Evolutionary conservation across 805 yeast species (phyloP).

Genomic region (Hemisphaericaspora nanyangensis): DNA sequence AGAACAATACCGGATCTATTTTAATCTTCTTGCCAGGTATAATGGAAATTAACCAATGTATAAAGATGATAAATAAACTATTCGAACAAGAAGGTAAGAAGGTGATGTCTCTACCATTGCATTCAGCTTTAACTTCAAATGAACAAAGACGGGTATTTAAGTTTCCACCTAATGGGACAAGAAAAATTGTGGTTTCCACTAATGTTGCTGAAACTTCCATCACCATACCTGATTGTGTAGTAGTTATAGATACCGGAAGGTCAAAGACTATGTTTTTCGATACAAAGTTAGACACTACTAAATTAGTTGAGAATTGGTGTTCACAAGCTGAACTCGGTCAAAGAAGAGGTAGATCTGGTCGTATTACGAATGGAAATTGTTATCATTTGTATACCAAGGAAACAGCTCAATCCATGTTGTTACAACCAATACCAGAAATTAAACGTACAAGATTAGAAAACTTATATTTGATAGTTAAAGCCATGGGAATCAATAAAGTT

Average conservation of each 20-base stretch:
- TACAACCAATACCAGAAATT: constrained; percentile 86
- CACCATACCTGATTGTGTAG: constrained; percentile 93
- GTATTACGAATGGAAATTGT: constrained; percentile 80
- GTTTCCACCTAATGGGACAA: constrained; percentile 44
- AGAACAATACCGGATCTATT: constrained; percentile 61
- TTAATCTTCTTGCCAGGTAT: constrained; percentile 88
- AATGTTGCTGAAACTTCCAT: constrained; percentile 97
- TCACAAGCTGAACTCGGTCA: constrained; percentile 88
- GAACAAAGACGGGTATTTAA: constrained; percentile 80
- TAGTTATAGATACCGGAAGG: constrained; percentile 83
- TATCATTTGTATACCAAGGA: constrained; percentile 72
- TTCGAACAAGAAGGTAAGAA: constrained; percentile 14
- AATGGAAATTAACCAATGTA: constrained; percentile 72
- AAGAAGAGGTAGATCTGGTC: constrained; percentile 97
- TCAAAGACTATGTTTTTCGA: constrained; percentile 78
- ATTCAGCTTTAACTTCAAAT: constrained; percentile 77
- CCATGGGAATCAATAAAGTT: constrained; percentile 82
- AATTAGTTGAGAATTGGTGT: constrained; percentile 76
- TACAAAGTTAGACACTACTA: constrained; percentile 60
- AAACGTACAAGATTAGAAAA: constrained; percentile 80
- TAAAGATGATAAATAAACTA: constrained; percentile 31
- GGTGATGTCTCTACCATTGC: constrained; percentile 63
- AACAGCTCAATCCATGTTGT: constrained; percentile 52
- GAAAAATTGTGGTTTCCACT: constrained; percentile 86
- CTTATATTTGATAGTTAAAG: constrained; percentile 74